Percentiles rank a stretch among this genome's conserved stretches.
Evolutionary conservation across 768 basidiomycete genomes (phyloP).

Genomic region (Xerocomus potaroensis): DNA sequence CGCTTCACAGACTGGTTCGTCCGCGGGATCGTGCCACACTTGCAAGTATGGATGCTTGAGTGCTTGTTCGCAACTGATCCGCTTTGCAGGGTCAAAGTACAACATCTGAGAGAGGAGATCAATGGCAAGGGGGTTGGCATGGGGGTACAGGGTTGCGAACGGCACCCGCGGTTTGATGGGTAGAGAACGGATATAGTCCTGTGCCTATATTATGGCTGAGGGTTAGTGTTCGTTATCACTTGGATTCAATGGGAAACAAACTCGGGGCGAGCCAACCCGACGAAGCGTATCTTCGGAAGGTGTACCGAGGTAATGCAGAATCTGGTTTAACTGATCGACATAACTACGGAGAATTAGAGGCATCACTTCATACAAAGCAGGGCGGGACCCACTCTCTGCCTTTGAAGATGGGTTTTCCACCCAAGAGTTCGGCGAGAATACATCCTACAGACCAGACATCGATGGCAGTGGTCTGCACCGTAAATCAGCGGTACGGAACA

Average conservation of each 20-base stretch:
- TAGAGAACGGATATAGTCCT: slow-evolving; percentile 96
- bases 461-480: slow-evolving; percentile 71
- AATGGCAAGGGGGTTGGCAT: slow-evolving; percentile 90
- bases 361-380: background rate
- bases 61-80: slow-evolving; percentile 95
- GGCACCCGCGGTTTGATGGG: slow-evolving; percentile 95
- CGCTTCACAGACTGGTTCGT: slow-evolving; percentile 81
- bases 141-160: slow-evolving; percentile 88
- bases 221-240: background rate
- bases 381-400: slow-evolving; percentile 77
- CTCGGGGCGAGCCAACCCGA: slow-evolving; percentile 92
- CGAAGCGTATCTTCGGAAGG: slow-evolving; percentile 95
- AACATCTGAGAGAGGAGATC: slow-evolving; percentile 90
- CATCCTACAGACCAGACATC: slow-evolving; percentile 98
- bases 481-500: slow-evolving; percentile 12
- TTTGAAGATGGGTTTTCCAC: slow-evolving; percentile 95
- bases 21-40: slow-evolving; percentile 97
- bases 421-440: slow-evolving; percentile 88
- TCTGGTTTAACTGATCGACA: slow-evolving; percentile 97
- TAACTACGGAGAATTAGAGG: slow-evolving; percentile 50
- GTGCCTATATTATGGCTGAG: slow-evolving; percentile 55
- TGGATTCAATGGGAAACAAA: slow-evolving; percentile 35
- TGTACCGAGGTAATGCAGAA: slow-evolving; percentile 96
- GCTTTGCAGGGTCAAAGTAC: slow-evolving; percentile 93
- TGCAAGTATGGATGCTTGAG: slow-evolving; percentile 91